phyloP scores from a whole-genome alignment of 106 monocot species.

The Dioscorea alata region DNA sequence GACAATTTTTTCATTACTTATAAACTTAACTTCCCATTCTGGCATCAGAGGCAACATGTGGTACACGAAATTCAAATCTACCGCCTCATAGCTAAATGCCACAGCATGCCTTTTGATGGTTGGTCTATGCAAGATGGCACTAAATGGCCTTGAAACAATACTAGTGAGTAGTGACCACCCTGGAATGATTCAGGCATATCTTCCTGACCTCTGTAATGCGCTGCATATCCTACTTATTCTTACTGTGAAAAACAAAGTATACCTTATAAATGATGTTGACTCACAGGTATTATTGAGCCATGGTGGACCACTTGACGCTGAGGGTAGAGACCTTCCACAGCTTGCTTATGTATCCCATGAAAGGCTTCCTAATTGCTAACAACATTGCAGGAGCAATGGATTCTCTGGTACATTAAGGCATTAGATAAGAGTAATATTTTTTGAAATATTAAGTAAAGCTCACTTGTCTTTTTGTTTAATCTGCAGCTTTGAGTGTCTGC shows the following conservation, averaged over 20 bases:
- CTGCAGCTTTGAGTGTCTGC: slow-evolving; percentile 19
- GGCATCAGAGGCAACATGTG: slow-evolving; percentile 16
- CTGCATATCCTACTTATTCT: no score
- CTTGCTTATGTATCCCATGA: slow-evolving; percentile 32
- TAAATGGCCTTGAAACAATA: slow-evolving; percentile 32
- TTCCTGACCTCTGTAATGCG: neutral
- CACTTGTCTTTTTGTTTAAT: no score
- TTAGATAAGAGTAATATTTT: no score
- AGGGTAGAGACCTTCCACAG: slow-evolving; percentile 22
- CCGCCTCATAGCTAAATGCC: neutral
- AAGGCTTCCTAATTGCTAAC: slow-evolving; percentile 13
- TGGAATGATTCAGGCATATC: slow-evolving; percentile 44
- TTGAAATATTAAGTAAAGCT: no score
- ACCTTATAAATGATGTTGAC: neutral
- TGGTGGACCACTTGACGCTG: slow-evolving; percentile 6
- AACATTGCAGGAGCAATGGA: slow-evolving; percentile 25
- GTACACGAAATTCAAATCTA: slow-evolving; percentile 15
- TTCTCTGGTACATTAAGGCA: slow-evolving; percentile 15
- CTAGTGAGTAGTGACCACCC: slow-evolving; percentile 24
- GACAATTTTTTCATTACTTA: neutral
- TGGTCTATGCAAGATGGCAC: slow-evolving; percentile 19
- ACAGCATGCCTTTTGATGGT: neutral
- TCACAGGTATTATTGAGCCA: slow-evolving; percentile 11
- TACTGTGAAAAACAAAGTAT: no score
- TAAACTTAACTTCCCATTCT: neutral